Evolutionary conservation across 257 asterid species (phyloP).

Genomic region (Coffea canephora): DNA sequence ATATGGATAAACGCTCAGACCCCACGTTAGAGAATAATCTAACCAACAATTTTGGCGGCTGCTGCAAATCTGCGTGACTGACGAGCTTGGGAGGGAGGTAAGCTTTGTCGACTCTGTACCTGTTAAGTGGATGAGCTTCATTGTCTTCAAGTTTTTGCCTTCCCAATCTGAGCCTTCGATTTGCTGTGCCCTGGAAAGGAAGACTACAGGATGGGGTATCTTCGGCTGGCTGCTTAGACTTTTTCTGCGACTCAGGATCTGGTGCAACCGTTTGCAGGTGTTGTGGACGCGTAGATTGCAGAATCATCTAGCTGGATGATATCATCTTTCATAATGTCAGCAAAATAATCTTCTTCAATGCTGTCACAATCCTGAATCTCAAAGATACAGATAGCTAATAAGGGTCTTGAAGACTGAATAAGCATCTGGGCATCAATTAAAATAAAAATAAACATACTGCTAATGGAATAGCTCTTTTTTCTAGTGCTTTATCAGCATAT

Average conservation of each 20-base stretch:
- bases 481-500: not conserved
- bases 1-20: not conserved
- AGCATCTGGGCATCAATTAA: not conserved
- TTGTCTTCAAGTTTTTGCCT: constrained; percentile 14
- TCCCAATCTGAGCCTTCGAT: constrained; percentile 42
- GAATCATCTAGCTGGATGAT: no score
- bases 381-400: constrained; percentile 3
- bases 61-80: not conserved
- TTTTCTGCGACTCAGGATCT: no score
- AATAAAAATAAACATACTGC: not conserved
- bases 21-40: not conserved
- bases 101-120: not conserved
- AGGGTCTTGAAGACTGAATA: not conserved
- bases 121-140: not conserved
- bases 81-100: not conserved
- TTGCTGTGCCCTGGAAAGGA: no score
- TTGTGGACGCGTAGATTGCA: no score
- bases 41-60: not conserved
- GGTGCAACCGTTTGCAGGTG: no score
- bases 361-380: constrained; percentile 33
- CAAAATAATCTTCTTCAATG: constrained; percentile 45
- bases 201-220: no score
- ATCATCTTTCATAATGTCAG: no score
- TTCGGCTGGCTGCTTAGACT: no score
- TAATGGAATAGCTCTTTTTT: not conserved